phyloP scores from a whole-genome alignment of 495 filamentous ascomycete genomes.

The Aspergillus conjunctus region DNA sequence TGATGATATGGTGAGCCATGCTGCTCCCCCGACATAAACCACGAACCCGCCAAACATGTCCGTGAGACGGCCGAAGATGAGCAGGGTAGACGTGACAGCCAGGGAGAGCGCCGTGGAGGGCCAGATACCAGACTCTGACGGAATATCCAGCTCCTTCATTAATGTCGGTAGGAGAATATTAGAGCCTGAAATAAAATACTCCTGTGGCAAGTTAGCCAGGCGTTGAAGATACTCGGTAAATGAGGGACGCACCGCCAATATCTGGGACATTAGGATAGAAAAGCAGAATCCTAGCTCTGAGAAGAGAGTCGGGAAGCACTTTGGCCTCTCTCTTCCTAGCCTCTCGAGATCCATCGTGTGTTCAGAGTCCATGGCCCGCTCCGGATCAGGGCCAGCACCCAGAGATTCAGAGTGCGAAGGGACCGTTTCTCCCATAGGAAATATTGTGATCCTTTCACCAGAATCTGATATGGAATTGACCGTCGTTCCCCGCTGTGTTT shows the following conservation, averaged over 20 bases:
- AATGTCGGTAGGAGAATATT: conserved; percentile 78
- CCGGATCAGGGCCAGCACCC: not conserved
- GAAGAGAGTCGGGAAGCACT: conserved; percentile 59
- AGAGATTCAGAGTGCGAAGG: no score
- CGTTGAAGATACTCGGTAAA: not conserved
- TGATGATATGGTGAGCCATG: conserved; percentile 74
- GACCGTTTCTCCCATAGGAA: no score
- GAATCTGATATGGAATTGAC: no score
- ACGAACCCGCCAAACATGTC: conserved; percentile 78
- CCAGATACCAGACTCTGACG: conserved; percentile 68
- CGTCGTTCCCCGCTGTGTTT: no score
- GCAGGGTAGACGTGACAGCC: conserved; percentile 70
- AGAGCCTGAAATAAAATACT: conserved; percentile 88
- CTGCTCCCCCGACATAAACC: conserved; percentile 65
- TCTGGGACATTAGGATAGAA: conserved; percentile 71
- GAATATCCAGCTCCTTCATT: conserved; percentile 62
- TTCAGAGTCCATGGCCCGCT: not conserved
- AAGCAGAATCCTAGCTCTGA: conserved; percentile 71
- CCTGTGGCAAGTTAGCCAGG: conserved; percentile 23
- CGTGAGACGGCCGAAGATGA: conserved; percentile 74
- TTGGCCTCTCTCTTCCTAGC: conserved; percentile 70
- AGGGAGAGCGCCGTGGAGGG: conserved; percentile 78
- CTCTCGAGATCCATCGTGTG: conserved; percentile 9
- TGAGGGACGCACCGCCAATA: conserved; percentile 58
- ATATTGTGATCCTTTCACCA: no score